Percentiles rank a stretch among this genome's conserved stretches.
Conservation (phyloP, 805 yeast species). For the Saturnispora gosingensis region DNA sequence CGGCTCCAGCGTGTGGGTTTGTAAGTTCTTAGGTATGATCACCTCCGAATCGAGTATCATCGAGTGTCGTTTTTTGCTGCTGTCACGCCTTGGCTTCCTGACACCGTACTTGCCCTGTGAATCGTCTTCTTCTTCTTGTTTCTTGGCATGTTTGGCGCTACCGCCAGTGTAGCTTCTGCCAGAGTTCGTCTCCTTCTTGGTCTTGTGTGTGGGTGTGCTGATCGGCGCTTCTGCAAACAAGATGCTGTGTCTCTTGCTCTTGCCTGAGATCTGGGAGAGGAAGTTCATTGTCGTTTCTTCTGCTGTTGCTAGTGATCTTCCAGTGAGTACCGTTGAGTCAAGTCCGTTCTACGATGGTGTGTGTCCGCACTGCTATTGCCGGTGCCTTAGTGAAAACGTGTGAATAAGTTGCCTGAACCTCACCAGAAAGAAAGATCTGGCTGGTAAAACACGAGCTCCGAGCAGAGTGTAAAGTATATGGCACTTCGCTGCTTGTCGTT, state of each 20-base stretch:
- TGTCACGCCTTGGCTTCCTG: background rate
- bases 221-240: background rate
- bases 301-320: background rate
- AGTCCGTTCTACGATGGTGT: too few species aligned
- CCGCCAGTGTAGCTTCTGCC: background rate
- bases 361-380: too few species aligned
- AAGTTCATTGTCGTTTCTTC: background rate
- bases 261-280: background rate
- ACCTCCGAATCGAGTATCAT: conserved; percentile 5
- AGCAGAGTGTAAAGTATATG: background rate
- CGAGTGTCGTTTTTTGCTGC: conserved; percentile 3
- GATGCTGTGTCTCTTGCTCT: background rate
- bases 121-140: background rate
- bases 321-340: background rate
- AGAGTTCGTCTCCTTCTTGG: background rate
- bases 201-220: background rate
- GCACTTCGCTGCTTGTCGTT: background rate
- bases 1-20: background rate
- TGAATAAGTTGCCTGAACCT: background rate
- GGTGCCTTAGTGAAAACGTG: too few species aligned
- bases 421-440: background rate
- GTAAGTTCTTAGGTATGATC: background rate
- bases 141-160: background rate
- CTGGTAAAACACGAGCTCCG: background rate
- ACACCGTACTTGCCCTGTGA: background rate